These are phyloP conservation scores for Candida cerambycidarum DNA, from an alignment of 805 yeast species.

Conservation along the genomic window DNA sequence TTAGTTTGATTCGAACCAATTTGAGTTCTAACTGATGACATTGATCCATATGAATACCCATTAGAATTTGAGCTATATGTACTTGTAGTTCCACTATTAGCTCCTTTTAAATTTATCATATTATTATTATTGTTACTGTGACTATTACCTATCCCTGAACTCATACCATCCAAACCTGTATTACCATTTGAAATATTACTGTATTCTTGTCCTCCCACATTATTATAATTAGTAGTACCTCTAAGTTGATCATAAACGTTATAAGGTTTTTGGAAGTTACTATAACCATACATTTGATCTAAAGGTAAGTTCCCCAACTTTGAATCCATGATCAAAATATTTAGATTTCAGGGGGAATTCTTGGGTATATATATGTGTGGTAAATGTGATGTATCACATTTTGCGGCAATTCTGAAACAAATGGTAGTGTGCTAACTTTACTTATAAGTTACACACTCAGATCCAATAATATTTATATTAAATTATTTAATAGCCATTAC, in stretches of 20 bases:
- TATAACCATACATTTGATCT: constrained; percentile 7
- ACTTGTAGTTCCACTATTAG: neutral
- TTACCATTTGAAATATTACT: neutral
- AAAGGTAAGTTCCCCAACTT: neutral
- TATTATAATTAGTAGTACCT: neutral
- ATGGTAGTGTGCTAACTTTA: neutral
- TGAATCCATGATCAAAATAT: constrained; percentile 1
- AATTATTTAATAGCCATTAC: too few species aligned
- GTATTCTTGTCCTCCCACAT: neutral
- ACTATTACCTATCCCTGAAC: neutral
- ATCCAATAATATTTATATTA: too few species aligned
- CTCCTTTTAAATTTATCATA: neutral
- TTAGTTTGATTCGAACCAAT: neutral
- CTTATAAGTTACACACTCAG: neutral
- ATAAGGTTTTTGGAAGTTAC: constrained; percentile 6
- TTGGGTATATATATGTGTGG: neutral
- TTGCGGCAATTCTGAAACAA: neutral
- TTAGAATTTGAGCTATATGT: constrained; percentile 1
- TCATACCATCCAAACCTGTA: neutral
- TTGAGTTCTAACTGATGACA: constrained; percentile 5
- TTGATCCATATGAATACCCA: constrained; percentile 3
- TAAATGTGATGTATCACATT: constrained; percentile 6
- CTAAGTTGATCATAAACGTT: constrained; percentile 9
- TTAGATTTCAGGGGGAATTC: neutral
- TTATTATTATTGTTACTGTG: neutral